Conservation (phyloP, 129 eudicot genomes). For the Oenanthe sinensis region DNA sequence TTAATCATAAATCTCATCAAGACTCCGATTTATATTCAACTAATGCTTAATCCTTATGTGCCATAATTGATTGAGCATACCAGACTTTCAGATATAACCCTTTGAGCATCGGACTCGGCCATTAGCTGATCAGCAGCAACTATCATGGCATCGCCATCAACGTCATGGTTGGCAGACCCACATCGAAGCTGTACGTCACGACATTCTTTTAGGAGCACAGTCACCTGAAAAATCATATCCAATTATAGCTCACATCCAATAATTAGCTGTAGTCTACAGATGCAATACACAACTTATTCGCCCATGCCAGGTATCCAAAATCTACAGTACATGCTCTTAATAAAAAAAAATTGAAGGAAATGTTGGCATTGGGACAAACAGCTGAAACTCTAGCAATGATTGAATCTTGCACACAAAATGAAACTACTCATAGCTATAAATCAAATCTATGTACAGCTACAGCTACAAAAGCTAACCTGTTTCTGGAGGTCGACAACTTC, state of each 20-base stretch:
- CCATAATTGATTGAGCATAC: slow-evolving; percentile 13
- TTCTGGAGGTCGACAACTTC: slow-evolving; percentile 76
- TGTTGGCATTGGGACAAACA: not conserved
- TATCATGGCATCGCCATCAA: slow-evolving; percentile 13
- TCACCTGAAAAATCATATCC: slow-evolving; percentile 18
- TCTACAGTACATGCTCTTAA: not conserved
- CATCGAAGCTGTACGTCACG: slow-evolving; percentile 90
- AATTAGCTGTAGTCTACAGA: not conserved
- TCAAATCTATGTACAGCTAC: not conserved
- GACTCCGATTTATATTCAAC: not conserved
- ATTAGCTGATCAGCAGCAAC: slow-evolving; percentile 10
- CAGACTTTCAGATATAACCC: slow-evolving; percentile 47
- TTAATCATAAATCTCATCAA: not conserved
- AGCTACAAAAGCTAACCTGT: slow-evolving; percentile 29
- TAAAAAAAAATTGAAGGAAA: not conserved
- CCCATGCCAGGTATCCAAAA: not conserved
- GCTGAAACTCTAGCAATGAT: not conserved
- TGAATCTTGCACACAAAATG: not conserved
- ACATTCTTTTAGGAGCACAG: slow-evolving; percentile 78
- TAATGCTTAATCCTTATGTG: not conserved
- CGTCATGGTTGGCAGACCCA: slow-evolving; percentile 36
- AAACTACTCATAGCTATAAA: not conserved
- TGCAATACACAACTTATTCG: not conserved
- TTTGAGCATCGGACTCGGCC: slow-evolving; percentile 31
- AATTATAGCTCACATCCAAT: not conserved